A percentile compares a stretch with the other conserved stretches of the same genome.
These are phyloP conservation scores for Nemania diffusa DNA, from an alignment of 2,329 filamentous ascomycete species.

Conservation along the genomic window DNA sequence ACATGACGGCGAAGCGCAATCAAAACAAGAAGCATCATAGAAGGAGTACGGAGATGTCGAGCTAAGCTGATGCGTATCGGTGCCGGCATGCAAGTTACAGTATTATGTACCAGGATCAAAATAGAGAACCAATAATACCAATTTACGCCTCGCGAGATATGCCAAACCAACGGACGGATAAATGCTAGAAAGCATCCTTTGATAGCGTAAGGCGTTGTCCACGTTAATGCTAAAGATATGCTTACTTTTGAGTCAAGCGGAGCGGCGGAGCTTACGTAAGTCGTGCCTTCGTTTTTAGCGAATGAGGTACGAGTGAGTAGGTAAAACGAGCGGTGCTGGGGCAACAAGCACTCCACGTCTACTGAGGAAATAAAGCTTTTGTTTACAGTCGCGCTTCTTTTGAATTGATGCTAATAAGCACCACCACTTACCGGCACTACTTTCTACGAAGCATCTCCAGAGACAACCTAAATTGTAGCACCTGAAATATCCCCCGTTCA, in stretches of 20 bases:
- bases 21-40: constrained; percentile 21
- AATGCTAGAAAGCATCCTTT: constrained; percentile 43
- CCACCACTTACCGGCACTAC: neutral
- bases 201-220: constrained; percentile 39
- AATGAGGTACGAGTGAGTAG: no score
- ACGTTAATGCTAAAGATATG: constrained; percentile 37
- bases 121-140: constrained; percentile 40
- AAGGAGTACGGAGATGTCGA: constrained; percentile 19
- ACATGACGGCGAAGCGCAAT: constrained; percentile 18
- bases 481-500: neutral
- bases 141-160: constrained; percentile 33
- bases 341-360: neutral
- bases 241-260: constrained; percentile 34
- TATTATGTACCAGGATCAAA: constrained; percentile 1
- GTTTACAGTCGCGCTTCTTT: neutral
- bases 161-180: constrained; percentile 37
- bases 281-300: no score
- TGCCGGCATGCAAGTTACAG: constrained; percentile 21
- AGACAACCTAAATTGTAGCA: neutral
- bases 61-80: constrained; percentile 13
- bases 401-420: neutral
- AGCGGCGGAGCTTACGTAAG: constrained; percentile 35
- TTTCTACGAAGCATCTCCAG: neutral
- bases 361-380: neutral
- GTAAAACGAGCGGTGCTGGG: no score